Percentiles rank a stretch among this genome's conserved stretches.
These are phyloP conservation scores for Tricladium varicosporioides DNA, from an alignment of 2,329 filamentous ascomycete species.

Conservation along the genomic window DNA sequence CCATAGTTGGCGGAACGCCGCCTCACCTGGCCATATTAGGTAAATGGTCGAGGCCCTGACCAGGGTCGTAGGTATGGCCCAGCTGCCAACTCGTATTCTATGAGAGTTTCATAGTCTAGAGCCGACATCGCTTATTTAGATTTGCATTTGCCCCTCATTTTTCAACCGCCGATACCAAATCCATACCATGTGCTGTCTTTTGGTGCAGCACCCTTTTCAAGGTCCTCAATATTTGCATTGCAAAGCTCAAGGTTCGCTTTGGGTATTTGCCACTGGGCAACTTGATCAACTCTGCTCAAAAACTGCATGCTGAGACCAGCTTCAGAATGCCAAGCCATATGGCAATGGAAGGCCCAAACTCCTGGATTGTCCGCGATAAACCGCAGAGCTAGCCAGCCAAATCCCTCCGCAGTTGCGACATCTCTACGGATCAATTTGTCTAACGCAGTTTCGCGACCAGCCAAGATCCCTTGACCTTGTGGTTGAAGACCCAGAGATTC, in stretches of 20 bases:
- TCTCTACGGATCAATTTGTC: conserved; percentile 49
- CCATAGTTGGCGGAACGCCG: too few species aligned
- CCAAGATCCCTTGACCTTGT: conserved; percentile 27
- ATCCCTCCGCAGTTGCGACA: conserved; percentile 51
- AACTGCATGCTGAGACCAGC: conserved; percentile 61
- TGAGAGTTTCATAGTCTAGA: too few species aligned
- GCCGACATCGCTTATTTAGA: too few species aligned
- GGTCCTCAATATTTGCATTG: conserved; percentile 38
- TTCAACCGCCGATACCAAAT: conserved; percentile 23
- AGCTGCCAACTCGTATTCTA: too few species aligned
- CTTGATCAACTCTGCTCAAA: conserved; percentile 45
- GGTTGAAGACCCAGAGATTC: conserved; percentile 38
- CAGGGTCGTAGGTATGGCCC: too few species aligned
- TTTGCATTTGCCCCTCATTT: too few species aligned
- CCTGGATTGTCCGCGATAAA: conserved; percentile 57
- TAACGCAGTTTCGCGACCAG: conserved; percentile 35
- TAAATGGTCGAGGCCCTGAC: too few species aligned
- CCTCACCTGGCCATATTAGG: too few species aligned
- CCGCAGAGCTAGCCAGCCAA: conserved; percentile 53
- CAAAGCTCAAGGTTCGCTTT: conserved; percentile 47
- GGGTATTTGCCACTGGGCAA: conserved; percentile 44
- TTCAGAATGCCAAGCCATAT: conserved; percentile 57
- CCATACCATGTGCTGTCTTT: conserved; percentile 48
- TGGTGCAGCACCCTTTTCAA: conserved; percentile 48
- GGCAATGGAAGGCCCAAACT: conserved; percentile 58